phyloP scores from a whole-genome alignment of 2,329 filamentous ascomycete genomes.

The Graphiopsis chlorocephala region DNA sequence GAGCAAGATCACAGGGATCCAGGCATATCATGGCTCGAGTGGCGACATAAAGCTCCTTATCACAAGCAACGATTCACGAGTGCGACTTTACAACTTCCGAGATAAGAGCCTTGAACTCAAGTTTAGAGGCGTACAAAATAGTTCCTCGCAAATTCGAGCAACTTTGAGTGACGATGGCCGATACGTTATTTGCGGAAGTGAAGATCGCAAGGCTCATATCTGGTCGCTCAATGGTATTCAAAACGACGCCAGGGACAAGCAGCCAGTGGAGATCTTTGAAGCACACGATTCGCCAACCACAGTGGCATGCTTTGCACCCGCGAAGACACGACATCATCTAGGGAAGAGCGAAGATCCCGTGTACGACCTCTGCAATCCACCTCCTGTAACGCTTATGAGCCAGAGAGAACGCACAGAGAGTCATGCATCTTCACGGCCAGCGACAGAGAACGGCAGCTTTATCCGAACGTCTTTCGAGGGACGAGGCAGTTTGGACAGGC shows the following conservation, averaged over 20 bases:
- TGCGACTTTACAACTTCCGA: constrained; percentile 83
- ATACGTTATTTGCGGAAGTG: constrained; percentile 89
- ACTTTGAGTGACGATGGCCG: constrained; percentile 81
- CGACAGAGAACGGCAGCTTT: constrained; percentile 42
- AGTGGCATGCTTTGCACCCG: constrained; percentile 80
- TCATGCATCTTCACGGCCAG: constrained; percentile 46
- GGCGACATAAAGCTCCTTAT: constrained; percentile 80
- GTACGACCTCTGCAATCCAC: constrained; percentile 95
- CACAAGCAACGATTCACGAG: constrained; percentile 90
- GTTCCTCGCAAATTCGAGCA: constrained; percentile 84
- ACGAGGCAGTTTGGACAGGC: constrained; percentile 8
- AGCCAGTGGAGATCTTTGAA: constrained; percentile 84
- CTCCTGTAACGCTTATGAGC: constrained; percentile 77
- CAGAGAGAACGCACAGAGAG: constrained; percentile 58
- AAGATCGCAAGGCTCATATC: constrained; percentile 85
- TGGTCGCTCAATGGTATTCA: constrained; percentile 69
- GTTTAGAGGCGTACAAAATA: constrained; percentile 87
- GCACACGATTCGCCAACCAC: constrained; percentile 88
- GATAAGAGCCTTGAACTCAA: constrained; percentile 86
- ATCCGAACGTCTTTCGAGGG: constrained; percentile 16
- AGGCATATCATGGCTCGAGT: constrained; percentile 62
- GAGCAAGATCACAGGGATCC: constrained; percentile 95
- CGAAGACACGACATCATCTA: constrained; percentile 71
- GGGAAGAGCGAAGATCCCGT: constrained; percentile 83
- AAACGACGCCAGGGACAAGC: constrained; percentile 70